phyloP scores from a whole-genome alignment of 805 yeast genomes.

The Yarrowia divulgata region DNA sequence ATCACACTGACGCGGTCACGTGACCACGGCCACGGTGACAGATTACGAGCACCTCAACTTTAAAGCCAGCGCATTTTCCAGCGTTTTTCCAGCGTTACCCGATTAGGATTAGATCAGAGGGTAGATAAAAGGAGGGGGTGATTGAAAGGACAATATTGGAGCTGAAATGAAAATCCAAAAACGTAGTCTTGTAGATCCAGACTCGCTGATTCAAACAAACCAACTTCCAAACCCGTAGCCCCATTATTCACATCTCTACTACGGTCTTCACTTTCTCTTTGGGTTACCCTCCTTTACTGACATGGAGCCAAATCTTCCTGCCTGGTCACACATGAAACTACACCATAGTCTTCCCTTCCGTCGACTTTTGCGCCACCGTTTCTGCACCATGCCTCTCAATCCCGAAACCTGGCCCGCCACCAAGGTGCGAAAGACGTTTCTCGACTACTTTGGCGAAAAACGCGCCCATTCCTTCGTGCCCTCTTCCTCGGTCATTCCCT shows the following conservation, averaged over 20 bases:
- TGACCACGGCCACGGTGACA: too few species aligned
- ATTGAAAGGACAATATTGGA: too few species aligned
- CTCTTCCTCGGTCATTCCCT: slow-evolving; percentile 94
- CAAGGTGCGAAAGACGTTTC: slow-evolving; percentile 80
- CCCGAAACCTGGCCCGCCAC: slow-evolving; percentile 46
- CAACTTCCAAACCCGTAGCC: neutral
- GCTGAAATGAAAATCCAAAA: too few species aligned
- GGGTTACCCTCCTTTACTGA: slow-evolving; percentile 2
- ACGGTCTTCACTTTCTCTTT: too few species aligned
- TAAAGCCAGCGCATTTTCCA: too few species aligned
- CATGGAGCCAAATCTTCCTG: slow-evolving; percentile 10
- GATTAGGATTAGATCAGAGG: neutral
- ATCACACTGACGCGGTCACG: too few species aligned
- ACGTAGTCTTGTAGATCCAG: neutral
- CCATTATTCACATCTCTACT: neutral
- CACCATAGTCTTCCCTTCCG: slow-evolving; percentile 7
- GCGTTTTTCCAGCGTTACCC: too few species aligned
- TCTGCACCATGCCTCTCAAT: slow-evolving; percentile 30
- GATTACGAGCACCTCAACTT: too few species aligned
- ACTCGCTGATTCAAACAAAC: neutral
- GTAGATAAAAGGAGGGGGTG: neutral
- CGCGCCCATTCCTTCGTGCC: slow-evolving; percentile 82
- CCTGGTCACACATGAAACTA: neutral
- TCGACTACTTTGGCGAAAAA: slow-evolving; percentile 74
- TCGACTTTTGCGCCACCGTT: slow-evolving; percentile 12